These are phyloP conservation scores for Aspergillus melleus DNA, from an alignment of 2,329 filamentous ascomycete species.

Conservation along the genomic window DNA sequence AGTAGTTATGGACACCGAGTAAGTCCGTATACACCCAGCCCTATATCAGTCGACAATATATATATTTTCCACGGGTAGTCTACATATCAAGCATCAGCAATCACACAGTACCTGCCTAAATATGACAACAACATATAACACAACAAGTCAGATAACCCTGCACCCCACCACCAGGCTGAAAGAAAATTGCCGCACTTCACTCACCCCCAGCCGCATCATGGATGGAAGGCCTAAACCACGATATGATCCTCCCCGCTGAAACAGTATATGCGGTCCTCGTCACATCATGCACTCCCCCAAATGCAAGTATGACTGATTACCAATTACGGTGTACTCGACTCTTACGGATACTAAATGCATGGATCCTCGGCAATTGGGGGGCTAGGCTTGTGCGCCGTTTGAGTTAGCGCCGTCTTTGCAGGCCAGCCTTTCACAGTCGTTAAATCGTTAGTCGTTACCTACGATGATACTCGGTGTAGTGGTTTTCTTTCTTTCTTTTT, in stretches of 20 bases:
- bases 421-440: background rate
- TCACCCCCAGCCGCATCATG: background rate
- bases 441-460: background rate
- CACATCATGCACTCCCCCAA: background rate
- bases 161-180: background rate
- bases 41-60: background rate
- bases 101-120: background rate
- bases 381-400: background rate
- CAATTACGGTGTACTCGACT: background rate
- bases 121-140: background rate
- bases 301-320: background rate
- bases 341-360: background rate
- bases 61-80: background rate
- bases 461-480: no score
- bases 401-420: background rate
- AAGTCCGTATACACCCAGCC: background rate
- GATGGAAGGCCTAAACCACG: background rate
- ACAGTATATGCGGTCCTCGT: background rate
- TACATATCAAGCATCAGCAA: background rate
- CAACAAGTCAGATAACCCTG: background rate
- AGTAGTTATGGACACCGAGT: background rate
- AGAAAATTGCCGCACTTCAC: background rate
- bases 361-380: background rate
- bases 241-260: background rate
- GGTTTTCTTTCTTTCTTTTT: background rate